These are phyloP conservation scores for Tardiomyces blankii DNA, from an alignment of 1,139 yeast species.

Conservation along the genomic window DNA sequence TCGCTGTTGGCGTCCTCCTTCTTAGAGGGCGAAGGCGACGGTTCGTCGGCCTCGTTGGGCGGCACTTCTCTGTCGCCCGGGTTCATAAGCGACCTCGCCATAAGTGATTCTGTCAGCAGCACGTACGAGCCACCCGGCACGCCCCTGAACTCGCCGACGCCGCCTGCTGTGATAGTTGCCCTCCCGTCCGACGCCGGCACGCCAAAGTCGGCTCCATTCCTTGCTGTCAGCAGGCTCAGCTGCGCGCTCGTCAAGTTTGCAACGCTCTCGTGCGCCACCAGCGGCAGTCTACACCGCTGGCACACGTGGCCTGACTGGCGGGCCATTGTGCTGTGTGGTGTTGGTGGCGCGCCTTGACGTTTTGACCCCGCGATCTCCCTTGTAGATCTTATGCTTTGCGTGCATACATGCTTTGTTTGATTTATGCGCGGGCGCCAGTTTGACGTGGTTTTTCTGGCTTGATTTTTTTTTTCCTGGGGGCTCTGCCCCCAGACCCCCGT, in stretches of 20 bases:
- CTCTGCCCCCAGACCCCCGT: no score
- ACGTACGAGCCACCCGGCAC: conserved; percentile 31
- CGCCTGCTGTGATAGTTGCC: conserved; percentile 19
- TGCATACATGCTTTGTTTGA: no score
- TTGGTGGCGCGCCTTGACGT: no score
- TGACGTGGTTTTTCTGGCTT: no score
- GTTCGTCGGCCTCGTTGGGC: conserved; percentile 9
- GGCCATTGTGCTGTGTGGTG: conserved; percentile 4
- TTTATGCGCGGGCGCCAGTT: no score
- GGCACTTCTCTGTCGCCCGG: conserved; percentile 1
- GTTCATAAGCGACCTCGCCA: conserved; percentile 9
- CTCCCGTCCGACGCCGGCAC: conserved; percentile 22
- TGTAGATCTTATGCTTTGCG: no score
- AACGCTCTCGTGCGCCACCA: conserved; percentile 44
- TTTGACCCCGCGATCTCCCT: no score
- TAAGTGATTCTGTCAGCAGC: conserved; percentile 27
- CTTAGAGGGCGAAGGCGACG: conserved; percentile 2
- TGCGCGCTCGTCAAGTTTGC: conserved; percentile 43
- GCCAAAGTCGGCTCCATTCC: conserved; percentile 3
- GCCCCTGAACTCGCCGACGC: conserved; percentile 3
- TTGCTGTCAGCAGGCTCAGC: conserved; percentile 30
- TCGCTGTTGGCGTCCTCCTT: conserved; percentile 1
- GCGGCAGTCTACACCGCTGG: conserved; percentile 50
- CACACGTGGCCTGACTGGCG: conserved; percentile 25
- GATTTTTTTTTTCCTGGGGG: background rate